These are phyloP conservation scores for Flagelloscypha sp. DNA, from an alignment of 768 basidiomycete species.

Conservation along the genomic window DNA sequence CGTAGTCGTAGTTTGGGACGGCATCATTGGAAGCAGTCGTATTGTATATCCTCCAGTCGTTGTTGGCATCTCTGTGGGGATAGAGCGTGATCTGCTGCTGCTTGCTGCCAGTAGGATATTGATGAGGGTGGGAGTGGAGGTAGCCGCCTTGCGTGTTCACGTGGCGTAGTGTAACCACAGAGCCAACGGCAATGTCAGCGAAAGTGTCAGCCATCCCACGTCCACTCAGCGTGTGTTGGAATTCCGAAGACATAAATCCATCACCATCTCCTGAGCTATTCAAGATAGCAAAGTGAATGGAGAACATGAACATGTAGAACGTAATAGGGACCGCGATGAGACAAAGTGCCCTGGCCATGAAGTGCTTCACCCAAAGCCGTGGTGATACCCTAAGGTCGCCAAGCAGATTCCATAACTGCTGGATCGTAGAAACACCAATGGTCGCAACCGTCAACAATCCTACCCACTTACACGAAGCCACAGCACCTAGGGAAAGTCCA, in stretches of 20 bases:
- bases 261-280: constrained; percentile 92
- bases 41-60: constrained; percentile 83
- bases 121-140: constrained; percentile 87
- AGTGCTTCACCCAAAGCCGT: constrained; percentile 71
- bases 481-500: constrained; percentile 86
- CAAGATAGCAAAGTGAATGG: constrained; percentile 86
- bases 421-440: constrained; percentile 74
- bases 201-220: constrained; percentile 89
- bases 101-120: constrained; percentile 83
- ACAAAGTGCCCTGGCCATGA: constrained; percentile 82
- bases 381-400: constrained; percentile 80
- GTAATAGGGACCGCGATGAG: constrained; percentile 75
- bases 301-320: constrained; percentile 97
- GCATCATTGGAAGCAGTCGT: constrained; percentile 45
- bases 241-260: constrained; percentile 98
- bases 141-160: constrained; percentile 99
- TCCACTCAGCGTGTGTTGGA: constrained; percentile 90
- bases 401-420: constrained; percentile 83
- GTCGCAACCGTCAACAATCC: constrained; percentile 97
- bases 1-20: constrained; percentile 37
- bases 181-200: constrained; percentile 86
- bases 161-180: constrained; percentile 76
- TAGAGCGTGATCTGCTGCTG: constrained; percentile 99
- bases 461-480: constrained; percentile 95
- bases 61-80: constrained; percentile 96